Evolutionary conservation across 352 stramenopile species (phyloP).

Genomic region (Pilasporangium apinafurcum): DNA sequence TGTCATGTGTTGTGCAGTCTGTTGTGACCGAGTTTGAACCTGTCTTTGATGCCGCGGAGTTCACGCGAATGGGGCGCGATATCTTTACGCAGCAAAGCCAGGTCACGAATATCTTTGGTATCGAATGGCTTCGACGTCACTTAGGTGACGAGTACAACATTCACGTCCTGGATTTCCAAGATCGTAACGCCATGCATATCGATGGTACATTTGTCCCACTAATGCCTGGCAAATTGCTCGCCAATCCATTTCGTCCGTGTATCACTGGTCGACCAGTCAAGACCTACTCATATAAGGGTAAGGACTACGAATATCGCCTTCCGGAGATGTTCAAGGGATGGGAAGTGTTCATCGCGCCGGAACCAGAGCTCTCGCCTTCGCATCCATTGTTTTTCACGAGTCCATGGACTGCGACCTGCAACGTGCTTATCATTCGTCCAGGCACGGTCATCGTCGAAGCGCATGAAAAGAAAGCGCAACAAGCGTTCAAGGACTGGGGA

Average conservation of each 20-base stretch:
- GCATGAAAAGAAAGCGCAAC: constrained; percentile 72
- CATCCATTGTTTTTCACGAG: constrained; percentile 89
- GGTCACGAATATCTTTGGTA: constrained; percentile 88
- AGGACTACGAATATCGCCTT: constrained; percentile 82
- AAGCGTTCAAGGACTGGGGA: constrained; percentile 85
- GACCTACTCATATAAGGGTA: constrained; percentile 87
- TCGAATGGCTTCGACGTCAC: constrained; percentile 86
- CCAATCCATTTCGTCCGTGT: constrained; percentile 83
- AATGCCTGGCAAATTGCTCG: constrained; percentile 80
- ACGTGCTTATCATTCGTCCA: constrained; percentile 81
- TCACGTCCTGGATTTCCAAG: constrained; percentile 87
- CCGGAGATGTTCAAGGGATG: constrained; percentile 90
- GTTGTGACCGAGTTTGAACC: constrained; percentile 88
- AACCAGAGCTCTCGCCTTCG: constrained; percentile 66
- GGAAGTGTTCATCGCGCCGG: constrained; percentile 84
- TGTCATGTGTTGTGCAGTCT: constrained; percentile 18
- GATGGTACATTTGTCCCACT: constrained; percentile 86
- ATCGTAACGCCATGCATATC: constrained; percentile 90
- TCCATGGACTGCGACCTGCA: constrained; percentile 88
- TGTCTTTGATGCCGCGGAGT: constrained; percentile 86
- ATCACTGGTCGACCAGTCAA: constrained; percentile 83
- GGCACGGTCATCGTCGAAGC: constrained; percentile 82
- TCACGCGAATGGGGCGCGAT: constrained; percentile 86
- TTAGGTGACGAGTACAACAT: constrained; percentile 82
- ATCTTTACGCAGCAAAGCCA: constrained; percentile 90